A percentile compares a stretch with the other conserved stretches of the same genome.
These are phyloP conservation scores for Avicennia marina DNA, from an alignment of 257 asterid genomes.

Conservation along the genomic window DNA sequence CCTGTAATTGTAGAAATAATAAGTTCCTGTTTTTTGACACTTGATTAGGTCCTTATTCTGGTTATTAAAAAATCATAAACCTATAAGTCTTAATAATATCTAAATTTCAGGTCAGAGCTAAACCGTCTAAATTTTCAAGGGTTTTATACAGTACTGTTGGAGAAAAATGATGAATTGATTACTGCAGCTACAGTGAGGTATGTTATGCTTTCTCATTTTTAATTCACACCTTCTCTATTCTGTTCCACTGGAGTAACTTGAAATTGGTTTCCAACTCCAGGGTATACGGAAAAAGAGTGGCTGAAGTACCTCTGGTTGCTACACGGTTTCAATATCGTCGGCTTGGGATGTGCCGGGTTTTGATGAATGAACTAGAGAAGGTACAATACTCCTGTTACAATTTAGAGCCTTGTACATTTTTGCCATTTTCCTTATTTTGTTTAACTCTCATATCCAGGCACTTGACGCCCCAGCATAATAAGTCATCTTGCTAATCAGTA, in stretches of 20 bases:
- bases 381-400: slow-evolving; percentile 22
- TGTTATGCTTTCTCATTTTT: slow-evolving; percentile 12
- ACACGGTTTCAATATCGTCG: slow-evolving; percentile 81
- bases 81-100: not conserved
- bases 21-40: too few relatives aligned
- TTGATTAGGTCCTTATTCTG: not conserved
- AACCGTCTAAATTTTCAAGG: slow-evolving; percentile 82
- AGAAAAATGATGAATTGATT: slow-evolving; percentile 65
- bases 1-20: too few relatives aligned
- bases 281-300: slow-evolving; percentile 76
- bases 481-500: not conserved
- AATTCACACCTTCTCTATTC: slow-evolving; percentile 6
- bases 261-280: slow-evolving; percentile 29
- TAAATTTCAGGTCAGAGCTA: slow-evolving; percentile 66
- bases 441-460: slow-evolving; percentile 4
- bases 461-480: not conserved
- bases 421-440: not conserved
- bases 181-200: slow-evolving; percentile 83
- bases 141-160: slow-evolving; percentile 69
- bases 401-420: not conserved
- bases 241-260: slow-evolving; percentile 2
- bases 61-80: too few relatives aligned
- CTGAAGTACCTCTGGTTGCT: slow-evolving; percentile 87
- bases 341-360: slow-evolving; percentile 86
- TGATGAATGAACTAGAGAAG: slow-evolving; percentile 92